phyloP scores from a whole-genome alignment of 257 asterid genomes.

The Capsicum chinense region DNA sequence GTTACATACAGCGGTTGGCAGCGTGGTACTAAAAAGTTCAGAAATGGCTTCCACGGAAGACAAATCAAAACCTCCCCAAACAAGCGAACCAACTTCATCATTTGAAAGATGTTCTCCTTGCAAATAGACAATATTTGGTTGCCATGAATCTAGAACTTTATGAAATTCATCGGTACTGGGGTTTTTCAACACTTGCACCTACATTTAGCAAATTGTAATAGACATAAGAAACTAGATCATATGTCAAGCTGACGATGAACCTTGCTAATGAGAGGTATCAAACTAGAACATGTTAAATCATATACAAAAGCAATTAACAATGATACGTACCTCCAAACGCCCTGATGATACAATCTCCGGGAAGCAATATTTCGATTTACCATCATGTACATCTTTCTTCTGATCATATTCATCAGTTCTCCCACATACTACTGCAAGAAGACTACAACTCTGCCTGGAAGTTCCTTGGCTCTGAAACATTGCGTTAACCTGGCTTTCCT shows the following conservation, averaged over 20 bases:
- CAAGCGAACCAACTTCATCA: conserved; percentile 64
- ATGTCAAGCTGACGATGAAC: neutral
- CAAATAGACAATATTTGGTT: conserved; percentile 80
- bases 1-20: conserved; percentile 73
- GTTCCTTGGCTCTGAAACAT: conserved; percentile 92
- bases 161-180: conserved; percentile 75
- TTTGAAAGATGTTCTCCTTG: conserved; percentile 73
- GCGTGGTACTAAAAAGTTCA: conserved; percentile 61
- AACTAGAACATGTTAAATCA: neutral
- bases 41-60: conserved; percentile 63
- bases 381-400: conserved; percentile 53
- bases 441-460: conserved; percentile 73
- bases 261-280: neutral
- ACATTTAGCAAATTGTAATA: conserved; percentile 26
- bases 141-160: conserved; percentile 68
- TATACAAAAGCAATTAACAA: neutral
- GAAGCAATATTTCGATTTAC: conserved; percentile 58
- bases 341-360: conserved; percentile 79
- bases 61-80: conserved; percentile 68
- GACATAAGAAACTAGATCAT: neutral
- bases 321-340: conserved; percentile 75
- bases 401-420: conserved; percentile 50
- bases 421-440: conserved; percentile 71
- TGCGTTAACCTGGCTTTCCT: conserved; percentile 24
- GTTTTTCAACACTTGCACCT: conserved; percentile 83